Conservation (phyloP, 2,329 filamentous ascomycete species). For the Fusarium transvaalense region DNA sequence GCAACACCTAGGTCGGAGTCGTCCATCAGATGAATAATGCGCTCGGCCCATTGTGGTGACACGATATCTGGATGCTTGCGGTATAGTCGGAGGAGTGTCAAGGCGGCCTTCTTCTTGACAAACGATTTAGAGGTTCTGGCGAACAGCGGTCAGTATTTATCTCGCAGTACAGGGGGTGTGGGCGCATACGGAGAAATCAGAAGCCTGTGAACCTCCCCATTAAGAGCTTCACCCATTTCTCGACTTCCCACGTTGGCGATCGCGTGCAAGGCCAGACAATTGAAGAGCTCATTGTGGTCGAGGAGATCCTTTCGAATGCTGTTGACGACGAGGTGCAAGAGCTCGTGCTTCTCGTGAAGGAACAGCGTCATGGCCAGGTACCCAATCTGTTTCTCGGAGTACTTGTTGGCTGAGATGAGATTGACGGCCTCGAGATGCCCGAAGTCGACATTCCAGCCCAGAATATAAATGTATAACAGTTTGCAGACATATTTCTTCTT, state of each 20-base stretch:
- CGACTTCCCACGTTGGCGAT: slow-evolving; percentile 97
- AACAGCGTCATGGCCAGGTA: slow-evolving; percentile 98
- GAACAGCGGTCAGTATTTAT: slow-evolving; percentile 17
- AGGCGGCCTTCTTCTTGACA: slow-evolving; percentile 98
- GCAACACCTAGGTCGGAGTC: slow-evolving; percentile 94
- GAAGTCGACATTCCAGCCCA: slow-evolving; percentile 99
- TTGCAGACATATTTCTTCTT: slow-evolving; percentile 99
- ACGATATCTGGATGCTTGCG: slow-evolving; percentile 95
- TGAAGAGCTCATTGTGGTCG: slow-evolving; percentile 97
- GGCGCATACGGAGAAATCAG: slow-evolving; percentile 88
- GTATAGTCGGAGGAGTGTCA: slow-evolving; percentile 92
- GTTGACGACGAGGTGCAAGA: slow-evolving; percentile 96
- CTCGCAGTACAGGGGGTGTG: background rate
- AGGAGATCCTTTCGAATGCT: slow-evolving; percentile 96
- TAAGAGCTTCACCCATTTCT: slow-evolving; percentile 96
- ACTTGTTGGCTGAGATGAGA: slow-evolving; percentile 94
- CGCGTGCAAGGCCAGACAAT: slow-evolving; percentile 94
- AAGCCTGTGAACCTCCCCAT: slow-evolving; percentile 89
- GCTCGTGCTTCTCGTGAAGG: slow-evolving; percentile 95
- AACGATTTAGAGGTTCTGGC: slow-evolving; percentile 84
- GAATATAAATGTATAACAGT: slow-evolving; percentile 98
- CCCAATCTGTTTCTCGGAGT: slow-evolving; percentile 99
- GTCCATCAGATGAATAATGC: slow-evolving; percentile 99
- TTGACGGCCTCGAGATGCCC: slow-evolving; percentile 98
- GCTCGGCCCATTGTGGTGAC: slow-evolving; percentile 95